Base-by-base conservation (phyloP, 768 basidiomycete genomes). In the Naematelia aurantialba region DNA sequence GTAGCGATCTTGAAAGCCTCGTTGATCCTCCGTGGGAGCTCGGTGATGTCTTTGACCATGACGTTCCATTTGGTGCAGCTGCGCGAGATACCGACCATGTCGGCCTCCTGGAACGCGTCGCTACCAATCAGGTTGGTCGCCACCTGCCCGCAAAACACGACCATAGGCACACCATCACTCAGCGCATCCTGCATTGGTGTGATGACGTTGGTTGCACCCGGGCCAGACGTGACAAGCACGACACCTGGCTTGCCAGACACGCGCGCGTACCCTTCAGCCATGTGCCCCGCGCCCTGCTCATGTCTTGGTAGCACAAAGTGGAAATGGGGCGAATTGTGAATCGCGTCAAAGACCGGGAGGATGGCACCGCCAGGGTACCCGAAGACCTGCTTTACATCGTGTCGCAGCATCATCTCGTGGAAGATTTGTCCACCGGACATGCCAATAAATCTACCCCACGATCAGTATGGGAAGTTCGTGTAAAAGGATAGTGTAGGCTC, bases 41-140 rank as follows among this genome's bases (percentile, higher is more conserved):
- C 96, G 12, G 89, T 78, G 60, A 98, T 90, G 73, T 93, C 93
- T 79, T 97, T 98, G 52, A 98, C 90, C 92, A 98, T 94, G 61
- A 99, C 94, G 74, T 99, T 98, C 96, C 96, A 98, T 77, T 98
- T 99, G 24, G 96, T 98, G 80, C 96, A 99, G 68, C 87, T 86
- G 52, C 94, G 83, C 27, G 93, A 96, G 78, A 98, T 99, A 50
- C 96, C 96, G 56, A 99, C 82, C 51, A 98, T 79, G 76, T 99
- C 96, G 42, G 96, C 96, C 79, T 99, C 96, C 76, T 99, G 96
- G 84, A 99, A 99, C 1, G 91, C 90, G 73, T 99, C 94, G 14
- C 90, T 93, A n/a, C 94, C 94, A 61, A 99, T 99, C 53, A 90
- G 87, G n/a, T 89, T 89, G 5, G 94, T 98, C 0, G 96, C 94